A percentile compares a stretch with the other conserved stretches of the same genome.
phyloP scores from a whole-genome alignment of 2,329 filamentous ascomycete genomes.

The Colletotrichum simmondsii region DNA sequence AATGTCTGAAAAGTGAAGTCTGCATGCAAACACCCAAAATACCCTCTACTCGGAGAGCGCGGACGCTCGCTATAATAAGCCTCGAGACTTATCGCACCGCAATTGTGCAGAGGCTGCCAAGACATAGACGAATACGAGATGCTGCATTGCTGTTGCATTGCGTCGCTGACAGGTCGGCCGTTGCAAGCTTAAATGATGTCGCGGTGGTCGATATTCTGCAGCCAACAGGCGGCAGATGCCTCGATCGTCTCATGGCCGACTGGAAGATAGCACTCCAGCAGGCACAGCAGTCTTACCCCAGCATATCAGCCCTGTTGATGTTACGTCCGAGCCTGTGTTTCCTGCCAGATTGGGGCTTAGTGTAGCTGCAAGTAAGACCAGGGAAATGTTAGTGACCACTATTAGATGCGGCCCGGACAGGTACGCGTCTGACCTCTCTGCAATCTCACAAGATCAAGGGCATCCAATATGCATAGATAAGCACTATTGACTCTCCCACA shows the following conservation, averaged over 20 bases:
- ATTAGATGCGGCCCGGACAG: neutral
- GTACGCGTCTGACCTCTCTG: neutral
- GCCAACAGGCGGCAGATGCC: neutral
- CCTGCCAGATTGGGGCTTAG: constrained; percentile 21
- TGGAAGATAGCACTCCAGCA: neutral
- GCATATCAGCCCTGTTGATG: constrained; percentile 13
- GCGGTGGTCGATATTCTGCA: neutral
- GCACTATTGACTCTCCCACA: neutral
- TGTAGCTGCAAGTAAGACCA: constrained; percentile 15
- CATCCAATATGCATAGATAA: neutral
- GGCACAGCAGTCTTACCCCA: neutral
- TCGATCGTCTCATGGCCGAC: neutral
- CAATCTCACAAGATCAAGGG: neutral
- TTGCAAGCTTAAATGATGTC: neutral
- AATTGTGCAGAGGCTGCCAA: constrained; percentile 7
- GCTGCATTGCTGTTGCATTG: constrained; percentile 13
- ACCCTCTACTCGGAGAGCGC: neutral
- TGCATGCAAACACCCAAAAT: neutral
- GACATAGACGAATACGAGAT: constrained; percentile 30
- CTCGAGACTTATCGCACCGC: neutral
- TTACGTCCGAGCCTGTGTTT: neutral
- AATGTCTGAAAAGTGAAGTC: neutral
- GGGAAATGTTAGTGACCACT: neutral
- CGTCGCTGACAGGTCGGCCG: neutral
- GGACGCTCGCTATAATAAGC: constrained; percentile 12